Base-by-base conservation (phyloP, 2,329 filamentous ascomycete genomes). In the Aspergillus fischeri region DNA sequence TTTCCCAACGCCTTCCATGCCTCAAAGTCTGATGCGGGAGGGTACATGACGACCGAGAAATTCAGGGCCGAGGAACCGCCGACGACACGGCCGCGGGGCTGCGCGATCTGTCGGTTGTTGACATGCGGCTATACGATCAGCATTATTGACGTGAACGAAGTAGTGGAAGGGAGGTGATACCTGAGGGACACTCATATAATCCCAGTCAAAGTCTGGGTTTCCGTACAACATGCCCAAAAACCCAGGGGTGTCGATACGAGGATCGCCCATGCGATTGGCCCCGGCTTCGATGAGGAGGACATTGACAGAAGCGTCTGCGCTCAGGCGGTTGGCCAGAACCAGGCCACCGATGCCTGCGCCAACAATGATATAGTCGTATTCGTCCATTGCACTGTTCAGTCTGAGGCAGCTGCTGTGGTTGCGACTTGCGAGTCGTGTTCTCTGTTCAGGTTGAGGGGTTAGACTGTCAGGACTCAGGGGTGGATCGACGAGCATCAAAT, bases 31-130 rank as follows among this genome's bases (percentile, higher is more conserved):
- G 67, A 63, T n/a, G 65, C 63, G 4, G 57, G 55, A 3, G 65
- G 65, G 25, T 64, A 65, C 14, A 67, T 42, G 8, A 65, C 32
- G 14, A 59, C 53, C 17, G 67, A 69, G 35, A 79, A 75, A 59
- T 81, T 81, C 29, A 81, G 58, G 0, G 77, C 73, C 9, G 71
- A 78, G 14, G 75, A 77, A 9, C 81, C 81, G 4, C 81, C 81
- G 0, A 83, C 70, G 0, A 80, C 77, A 52, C 78, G 78, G 35
- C 78, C 81, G 5, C 80, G 73, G 25, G 76, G 76, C 48, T 80
- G 77, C 3, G 66, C 56, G 11, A 81, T 75, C 3, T 70, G 62
- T 1, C 78, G 73, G 14, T 72, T 70, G 17, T 74, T 72, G 4
- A 80, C 73, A n/a, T 65, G 58, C 42, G 57, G 48, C 62, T 68